Percentiles rank a stretch among this genome's conserved stretches.
Conservation (phyloP, 2,329 filamentous ascomycete genomes). For the Stagonosporopsis rhizophila region DNA sequence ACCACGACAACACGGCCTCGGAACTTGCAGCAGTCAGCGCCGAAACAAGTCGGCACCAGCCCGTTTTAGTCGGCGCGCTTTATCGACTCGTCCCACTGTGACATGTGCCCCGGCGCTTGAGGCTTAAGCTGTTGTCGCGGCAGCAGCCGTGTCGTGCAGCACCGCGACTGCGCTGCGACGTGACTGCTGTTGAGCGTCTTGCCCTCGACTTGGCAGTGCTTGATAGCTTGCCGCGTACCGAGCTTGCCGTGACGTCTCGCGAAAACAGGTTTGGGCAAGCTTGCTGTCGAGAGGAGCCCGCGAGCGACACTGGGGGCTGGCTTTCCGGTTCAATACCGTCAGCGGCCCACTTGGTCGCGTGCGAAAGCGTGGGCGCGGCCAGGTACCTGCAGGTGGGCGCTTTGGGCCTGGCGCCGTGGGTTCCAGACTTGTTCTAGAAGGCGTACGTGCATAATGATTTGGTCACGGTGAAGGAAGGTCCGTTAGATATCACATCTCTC, state of each 20-base stretch:
- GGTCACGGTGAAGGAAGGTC: no score
- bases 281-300: background rate
- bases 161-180: background rate
- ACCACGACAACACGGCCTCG: constrained; percentile 10
- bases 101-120: constrained; percentile 12
- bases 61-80: constrained; percentile 1
- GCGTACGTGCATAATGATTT: background rate
- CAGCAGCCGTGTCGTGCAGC: background rate
- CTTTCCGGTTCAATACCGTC: constrained; percentile 1
- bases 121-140: constrained; percentile 11
- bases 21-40: constrained; percentile 10
- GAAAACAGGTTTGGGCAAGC: constrained; percentile 2
- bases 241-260: background rate
- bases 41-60: constrained; percentile 8
- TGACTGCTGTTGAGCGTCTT: background rate
- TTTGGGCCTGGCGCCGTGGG: constrained; percentile 1
- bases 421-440: constrained; percentile 10
- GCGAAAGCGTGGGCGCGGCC: background rate
- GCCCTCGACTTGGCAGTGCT: constrained; percentile 5
- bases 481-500: no score
- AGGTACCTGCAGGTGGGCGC: constrained; percentile 10
- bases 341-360: constrained; percentile 3
- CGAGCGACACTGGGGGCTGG: no score
- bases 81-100: constrained; percentile 13
- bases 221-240: constrained; percentile 1